Base-by-base conservation (phyloP, 116 monocot species). In the Cymodocea nodosa region DNA sequence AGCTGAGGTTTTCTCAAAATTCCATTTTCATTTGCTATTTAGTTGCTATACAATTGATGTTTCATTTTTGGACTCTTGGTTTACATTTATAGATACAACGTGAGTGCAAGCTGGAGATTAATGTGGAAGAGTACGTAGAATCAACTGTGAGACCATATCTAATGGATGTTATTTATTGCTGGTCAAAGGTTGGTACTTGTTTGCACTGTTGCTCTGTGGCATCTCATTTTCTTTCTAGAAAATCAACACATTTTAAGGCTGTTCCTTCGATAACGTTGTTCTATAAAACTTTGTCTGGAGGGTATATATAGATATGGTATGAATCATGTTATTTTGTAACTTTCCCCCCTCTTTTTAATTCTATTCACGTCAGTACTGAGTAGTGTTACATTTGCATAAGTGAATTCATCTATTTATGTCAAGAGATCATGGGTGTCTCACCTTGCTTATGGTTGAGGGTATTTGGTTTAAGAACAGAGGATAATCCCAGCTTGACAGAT, bases 41-140 rank as follows among this genome's bases (percentile, higher is more conserved):
- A 14, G 13, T 15, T 37, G 19, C 17, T 19, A 60, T 30, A n/a
- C 25, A 55, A 52, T 50, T 69, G 5, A 58, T 14, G n/a, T 44
- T 44, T 44, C 25, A 70, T 62, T 55, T 23, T 62, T 30, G 36
- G 37, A 58, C 16, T 49, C 50, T 20, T 60, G 23, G 65, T 4
- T 35, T 51, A 35, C 9, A 35, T 69, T 37, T 75, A 59, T 79
- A 99, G 98, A 79, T 92, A 69, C 98, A 99, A 89, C 82, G 81
- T 35, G 92, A 99, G 65, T 99, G 98, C 76, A 99, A 99, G 69
- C 74, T 99, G 65, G 99, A 99, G 64, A 74, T 99, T 69, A 86
- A 99, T 78, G 86, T 99, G 60, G 93, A 99, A n/a, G 99, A 99
- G 74, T 99, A 99, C 52, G 99, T 99, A n/a, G 93, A 92, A 71